Evolutionary conservation across 1,284 basidiomycete species (phyloP).

Genomic region (Leccinum pachyderme): DNA sequence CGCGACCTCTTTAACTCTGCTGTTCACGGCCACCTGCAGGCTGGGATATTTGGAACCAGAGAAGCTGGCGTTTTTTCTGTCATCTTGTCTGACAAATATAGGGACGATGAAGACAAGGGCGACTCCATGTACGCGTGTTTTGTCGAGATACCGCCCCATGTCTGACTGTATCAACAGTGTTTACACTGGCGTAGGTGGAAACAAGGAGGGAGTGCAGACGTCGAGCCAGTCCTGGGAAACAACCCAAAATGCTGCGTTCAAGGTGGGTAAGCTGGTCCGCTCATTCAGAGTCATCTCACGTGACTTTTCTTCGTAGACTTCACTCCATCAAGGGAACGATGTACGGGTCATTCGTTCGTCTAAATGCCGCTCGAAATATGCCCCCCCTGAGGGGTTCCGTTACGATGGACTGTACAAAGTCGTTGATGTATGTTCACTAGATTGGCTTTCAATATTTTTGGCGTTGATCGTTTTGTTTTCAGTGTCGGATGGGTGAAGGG

Average conservation of each 20-base stretch:
- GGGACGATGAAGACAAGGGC: not conserved
- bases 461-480: not conserved
- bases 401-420: slow-evolving; percentile 2
- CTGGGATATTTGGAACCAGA: not conserved
- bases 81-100: not conserved
- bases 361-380: not conserved
- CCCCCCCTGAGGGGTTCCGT: not conserved
- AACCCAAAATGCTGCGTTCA: slow-evolving; percentile 15
- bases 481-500: not conserved
- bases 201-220: slow-evolving; percentile 14
- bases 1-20: not conserved
- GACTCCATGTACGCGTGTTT: not conserved
- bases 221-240: slow-evolving; percentile 26
- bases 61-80: not conserved
- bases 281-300: not conserved
- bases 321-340: slow-evolving; percentile 12
- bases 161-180: slow-evolving; percentile 18
- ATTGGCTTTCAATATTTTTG: not conserved
- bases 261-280: slow-evolving; percentile 10
- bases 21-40: not conserved
- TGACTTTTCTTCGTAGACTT: slow-evolving; percentile 15
- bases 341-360: slow-evolving; percentile 6
- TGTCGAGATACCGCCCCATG: not conserved
- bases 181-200: slow-evolving; percentile 30
- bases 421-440: not conserved